Conservation (phyloP, 2,329 filamentous ascomycete genomes). For the Geosmithia morbida region DNA sequence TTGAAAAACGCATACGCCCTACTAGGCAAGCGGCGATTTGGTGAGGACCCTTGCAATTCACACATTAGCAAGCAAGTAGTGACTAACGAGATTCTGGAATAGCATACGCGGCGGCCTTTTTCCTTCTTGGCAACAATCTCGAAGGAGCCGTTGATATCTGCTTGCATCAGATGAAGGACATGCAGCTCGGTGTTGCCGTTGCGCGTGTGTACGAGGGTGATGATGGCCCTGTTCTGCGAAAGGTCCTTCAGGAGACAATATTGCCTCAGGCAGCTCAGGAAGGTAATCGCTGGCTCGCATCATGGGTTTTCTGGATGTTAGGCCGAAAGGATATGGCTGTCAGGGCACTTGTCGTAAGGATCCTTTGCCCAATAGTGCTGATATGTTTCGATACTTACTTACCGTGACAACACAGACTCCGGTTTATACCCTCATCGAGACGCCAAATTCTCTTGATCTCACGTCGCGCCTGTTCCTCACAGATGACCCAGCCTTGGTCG, state of each 20-base stretch:
- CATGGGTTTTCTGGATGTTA: conserved; percentile 92
- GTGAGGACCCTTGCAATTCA: conserved; percentile 20
- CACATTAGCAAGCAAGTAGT: neutral
- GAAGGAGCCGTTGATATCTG: conserved; percentile 79
- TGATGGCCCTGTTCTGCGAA: conserved; percentile 55
- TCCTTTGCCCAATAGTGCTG: no score
- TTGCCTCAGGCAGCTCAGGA: conserved; percentile 63
- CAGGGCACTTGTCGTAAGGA: conserved; percentile 60
- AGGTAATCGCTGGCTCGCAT: conserved; percentile 85
- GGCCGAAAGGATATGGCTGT: conserved; percentile 72
- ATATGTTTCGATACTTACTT: neutral
- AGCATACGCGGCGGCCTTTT: conserved; percentile 95
- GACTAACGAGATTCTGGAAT: conserved; percentile 10
- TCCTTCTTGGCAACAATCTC: conserved; percentile 74
- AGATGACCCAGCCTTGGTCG: conserved; percentile 79
- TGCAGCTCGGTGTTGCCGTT: conserved; percentile 81
- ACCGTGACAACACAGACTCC: conserved; percentile 42
- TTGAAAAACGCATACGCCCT: conserved; percentile 94
- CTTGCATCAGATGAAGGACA: conserved; percentile 71
- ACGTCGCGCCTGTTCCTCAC: conserved; percentile 69
- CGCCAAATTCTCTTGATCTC: conserved; percentile 52
- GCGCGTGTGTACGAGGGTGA: conserved; percentile 82
- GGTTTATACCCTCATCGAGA: conserved; percentile 58
- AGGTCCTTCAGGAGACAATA: conserved; percentile 66
- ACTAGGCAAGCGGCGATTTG: conserved; percentile 78